Percentiles rank a stretch among this genome's conserved stretches.
Evolutionary conservation across 2,329 filamentous ascomycete genomes (phyloP).

Genomic region (Fusarium veterinarium): DNA sequence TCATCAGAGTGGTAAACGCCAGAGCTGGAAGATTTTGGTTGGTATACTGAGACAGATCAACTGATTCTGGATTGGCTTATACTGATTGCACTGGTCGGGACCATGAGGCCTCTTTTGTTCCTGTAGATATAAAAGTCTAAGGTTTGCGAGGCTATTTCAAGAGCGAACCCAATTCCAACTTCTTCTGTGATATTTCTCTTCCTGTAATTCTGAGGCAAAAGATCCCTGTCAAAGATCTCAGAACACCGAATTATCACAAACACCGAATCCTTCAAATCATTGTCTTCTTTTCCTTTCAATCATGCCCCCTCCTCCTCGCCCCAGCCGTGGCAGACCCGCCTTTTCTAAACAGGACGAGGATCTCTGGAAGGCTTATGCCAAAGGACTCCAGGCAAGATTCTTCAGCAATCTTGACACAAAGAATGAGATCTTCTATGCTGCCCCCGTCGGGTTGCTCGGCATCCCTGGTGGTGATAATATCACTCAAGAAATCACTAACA

Average conservation of each 20-base stretch:
- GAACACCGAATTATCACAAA: neutral
- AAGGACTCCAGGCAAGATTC: neutral
- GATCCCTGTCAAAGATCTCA: neutral
- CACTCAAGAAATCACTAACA: neutral
- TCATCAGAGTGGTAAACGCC: neutral
- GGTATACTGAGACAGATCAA: neutral
- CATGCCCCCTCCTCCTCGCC: neutral
- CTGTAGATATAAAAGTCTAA: neutral
- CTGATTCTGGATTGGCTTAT: neutral
- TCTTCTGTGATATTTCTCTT: neutral
- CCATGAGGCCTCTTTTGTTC: neutral
- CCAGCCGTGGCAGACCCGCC: neutral
- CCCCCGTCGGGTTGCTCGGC: neutral
- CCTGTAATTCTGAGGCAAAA: neutral
- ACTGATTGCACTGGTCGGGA: neutral
- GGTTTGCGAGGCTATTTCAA: no score
- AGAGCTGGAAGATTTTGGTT: neutral
- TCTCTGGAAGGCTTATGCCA: neutral
- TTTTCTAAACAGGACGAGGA: neutral
- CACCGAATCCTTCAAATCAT: neutral
- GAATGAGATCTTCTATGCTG: neutral
- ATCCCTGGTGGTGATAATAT: neutral
- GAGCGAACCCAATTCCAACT: neutral
- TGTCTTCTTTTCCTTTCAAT: accelerated
- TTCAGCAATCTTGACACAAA: neutral